phyloP scores from a whole-genome alignment of 176 grass and related monocot genomes.

The Paspalum vaginatum region DNA sequence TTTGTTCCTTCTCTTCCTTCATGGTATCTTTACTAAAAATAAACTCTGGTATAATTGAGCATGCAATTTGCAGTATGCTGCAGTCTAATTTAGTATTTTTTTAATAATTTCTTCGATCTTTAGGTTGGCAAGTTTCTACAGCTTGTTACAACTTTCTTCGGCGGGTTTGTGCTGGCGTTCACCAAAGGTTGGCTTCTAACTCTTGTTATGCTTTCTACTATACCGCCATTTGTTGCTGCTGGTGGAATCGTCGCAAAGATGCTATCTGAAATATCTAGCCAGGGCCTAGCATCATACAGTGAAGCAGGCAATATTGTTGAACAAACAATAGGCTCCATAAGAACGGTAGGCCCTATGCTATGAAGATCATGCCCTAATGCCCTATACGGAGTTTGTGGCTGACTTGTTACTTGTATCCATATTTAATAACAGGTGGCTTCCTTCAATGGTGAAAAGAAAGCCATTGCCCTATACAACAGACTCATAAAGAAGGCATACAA shows the following conservation, averaged over 20 bases:
- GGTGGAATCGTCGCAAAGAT: slow-evolving; percentile 53
- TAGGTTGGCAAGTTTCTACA: slow-evolving; percentile 86
- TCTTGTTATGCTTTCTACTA: slow-evolving; percentile 65
- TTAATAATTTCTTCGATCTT: neutral
- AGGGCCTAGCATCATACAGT: slow-evolving; percentile 54
- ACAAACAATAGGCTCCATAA: slow-evolving; percentile 72
- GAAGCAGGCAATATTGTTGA: slow-evolving; percentile 71
- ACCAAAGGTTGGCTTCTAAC: slow-evolving; percentile 80
- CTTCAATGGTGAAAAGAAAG: slow-evolving; percentile 74
- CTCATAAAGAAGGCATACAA: slow-evolving; percentile 56
- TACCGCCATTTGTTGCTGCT: slow-evolving; percentile 62
- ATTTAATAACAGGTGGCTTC: slow-evolving; percentile 58
- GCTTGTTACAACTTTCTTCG: slow-evolving; percentile 67
- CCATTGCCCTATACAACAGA: slow-evolving; percentile 54
- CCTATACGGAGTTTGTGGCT: slow-evolving; percentile 1
- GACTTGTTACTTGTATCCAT: slow-evolving; percentile 12
- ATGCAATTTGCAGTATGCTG: neutral
- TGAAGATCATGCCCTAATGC: neutral
- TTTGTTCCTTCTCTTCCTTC: neutral
- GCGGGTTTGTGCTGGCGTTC: slow-evolving; percentile 70
- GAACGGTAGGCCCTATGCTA: slow-evolving; percentile 50
- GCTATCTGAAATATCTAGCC: slow-evolving; percentile 57
- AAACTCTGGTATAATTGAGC: neutral
- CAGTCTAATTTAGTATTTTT: neutral
- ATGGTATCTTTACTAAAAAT: neutral